phyloP scores from a whole-genome alignment of 306 rosid species.

The Canavalia ensiformis region DNA sequence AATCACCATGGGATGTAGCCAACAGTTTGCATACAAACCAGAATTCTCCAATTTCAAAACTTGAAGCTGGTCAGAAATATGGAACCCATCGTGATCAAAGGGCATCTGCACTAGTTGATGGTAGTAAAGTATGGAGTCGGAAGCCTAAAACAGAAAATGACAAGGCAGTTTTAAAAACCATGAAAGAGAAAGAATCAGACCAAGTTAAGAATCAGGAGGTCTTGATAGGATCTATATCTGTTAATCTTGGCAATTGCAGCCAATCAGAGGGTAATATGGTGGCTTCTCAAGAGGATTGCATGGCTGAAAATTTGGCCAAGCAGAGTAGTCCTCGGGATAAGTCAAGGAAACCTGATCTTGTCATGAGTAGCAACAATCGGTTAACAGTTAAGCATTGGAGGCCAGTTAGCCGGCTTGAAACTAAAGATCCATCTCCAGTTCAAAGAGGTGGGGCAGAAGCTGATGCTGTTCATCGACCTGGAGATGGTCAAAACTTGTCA shows the following conservation, averaged over 20 bases:
- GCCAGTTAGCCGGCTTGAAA: slow-evolving; percentile 63
- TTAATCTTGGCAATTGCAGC: slow-evolving; percentile 62
- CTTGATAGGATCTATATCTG: slow-evolving; percentile 84
- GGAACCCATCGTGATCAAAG: slow-evolving; percentile 59
- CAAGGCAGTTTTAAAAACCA: slow-evolving; percentile 55
- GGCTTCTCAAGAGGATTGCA: slow-evolving; percentile 52
- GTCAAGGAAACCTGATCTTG: slow-evolving; percentile 56
- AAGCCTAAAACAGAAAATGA: slow-evolving; percentile 67
- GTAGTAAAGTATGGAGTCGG: slow-evolving; percentile 69
- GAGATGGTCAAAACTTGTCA: slow-evolving; percentile 44
- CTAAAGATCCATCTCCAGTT: slow-evolving; percentile 52
- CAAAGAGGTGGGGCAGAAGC: slow-evolving; percentile 55
- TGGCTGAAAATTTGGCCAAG: slow-evolving; percentile 56
- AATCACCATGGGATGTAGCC: slow-evolving; percentile 54
- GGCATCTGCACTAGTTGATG: slow-evolving; percentile 46
- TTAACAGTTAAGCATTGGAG: slow-evolving; percentile 64
- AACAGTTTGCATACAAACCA: slow-evolving; percentile 55
- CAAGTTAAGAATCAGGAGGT: slow-evolving; percentile 64
- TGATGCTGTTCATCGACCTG: slow-evolving; percentile 51
- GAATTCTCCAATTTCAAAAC: slow-evolving; percentile 60
- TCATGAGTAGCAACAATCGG: slow-evolving; percentile 52
- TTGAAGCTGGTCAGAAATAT: slow-evolving; percentile 55
- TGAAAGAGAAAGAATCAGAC: slow-evolving; percentile 56
- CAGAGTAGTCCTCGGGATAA: slow-evolving; percentile 57
- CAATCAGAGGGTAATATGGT: slow-evolving; percentile 54